Percentiles rank a stretch among this genome's conserved stretches.
These are phyloP conservation scores for Kregervanrija fluxuum DNA, from an alignment of 805 yeast genomes.

Conservation along the genomic window DNA sequence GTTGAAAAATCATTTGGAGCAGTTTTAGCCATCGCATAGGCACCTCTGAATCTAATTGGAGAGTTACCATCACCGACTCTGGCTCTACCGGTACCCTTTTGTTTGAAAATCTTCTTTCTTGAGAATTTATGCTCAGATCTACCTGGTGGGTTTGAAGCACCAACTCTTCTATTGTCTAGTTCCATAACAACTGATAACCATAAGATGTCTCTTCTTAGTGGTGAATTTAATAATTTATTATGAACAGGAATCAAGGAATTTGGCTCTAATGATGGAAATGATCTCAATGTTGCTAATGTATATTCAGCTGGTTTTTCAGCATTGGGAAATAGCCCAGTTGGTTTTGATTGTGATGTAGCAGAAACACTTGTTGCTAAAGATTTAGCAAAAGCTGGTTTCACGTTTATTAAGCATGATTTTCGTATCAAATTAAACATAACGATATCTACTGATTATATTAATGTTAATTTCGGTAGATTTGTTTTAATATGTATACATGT, in stretches of 20 bases:
- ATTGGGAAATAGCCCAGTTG: slow-evolving; percentile 16
- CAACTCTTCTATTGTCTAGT: slow-evolving; percentile 83
- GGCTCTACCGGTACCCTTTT: slow-evolving; percentile 93
- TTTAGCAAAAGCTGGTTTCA: no score
- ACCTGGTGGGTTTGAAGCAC: slow-evolving; percentile 80
- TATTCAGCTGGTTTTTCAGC: slow-evolving; percentile 52
- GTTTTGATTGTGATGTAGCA: background rate
- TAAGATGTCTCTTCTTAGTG: slow-evolving; percentile 81
- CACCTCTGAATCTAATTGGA: slow-evolving; percentile 86
- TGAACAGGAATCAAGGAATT: slow-evolving; percentile 70
- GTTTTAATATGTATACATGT: no score
- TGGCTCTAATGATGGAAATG: slow-evolving; percentile 92
- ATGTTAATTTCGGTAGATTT: no score
- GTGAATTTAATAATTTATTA: slow-evolving; percentile 57
- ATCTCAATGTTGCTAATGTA: slow-evolving; percentile 68
- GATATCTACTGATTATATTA: no score
- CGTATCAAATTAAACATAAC: no score
- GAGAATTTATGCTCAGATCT: slow-evolving; percentile 83
- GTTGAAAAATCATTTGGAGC: slow-evolving; percentile 90
- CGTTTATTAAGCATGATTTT: no score
- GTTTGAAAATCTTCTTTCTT: slow-evolving; percentile 74
- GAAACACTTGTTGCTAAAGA: slow-evolving; percentile 4
- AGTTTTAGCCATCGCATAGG: slow-evolving; percentile 78
- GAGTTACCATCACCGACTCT: slow-evolving; percentile 95
- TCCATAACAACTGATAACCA: slow-evolving; percentile 95